Evolutionary conservation across 2,329 filamentous ascomycete species (phyloP).

Genomic region (Didymella glomerata): DNA sequence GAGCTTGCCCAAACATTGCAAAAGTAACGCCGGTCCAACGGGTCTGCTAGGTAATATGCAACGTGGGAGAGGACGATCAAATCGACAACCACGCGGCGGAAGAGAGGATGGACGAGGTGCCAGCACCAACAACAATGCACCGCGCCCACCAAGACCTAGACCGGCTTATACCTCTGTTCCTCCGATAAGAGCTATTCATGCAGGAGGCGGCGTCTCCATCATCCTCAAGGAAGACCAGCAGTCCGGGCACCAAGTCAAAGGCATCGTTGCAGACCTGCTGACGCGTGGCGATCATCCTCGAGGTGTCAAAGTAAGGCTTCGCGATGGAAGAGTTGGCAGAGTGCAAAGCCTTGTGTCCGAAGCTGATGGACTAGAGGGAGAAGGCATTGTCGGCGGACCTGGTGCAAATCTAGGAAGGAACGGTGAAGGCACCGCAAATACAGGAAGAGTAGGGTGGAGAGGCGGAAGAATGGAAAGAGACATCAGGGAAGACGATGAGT

Average conservation of each 20-base stretch:
- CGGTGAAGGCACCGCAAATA: slow-evolving; percentile 28
- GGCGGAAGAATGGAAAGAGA: slow-evolving; percentile 38
- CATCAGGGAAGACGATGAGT: slow-evolving; percentile 41
- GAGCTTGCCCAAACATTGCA: background rate
- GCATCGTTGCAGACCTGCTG: slow-evolving; percentile 71
- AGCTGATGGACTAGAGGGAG: slow-evolving; percentile 33
- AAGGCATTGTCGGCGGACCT: slow-evolving; percentile 37
- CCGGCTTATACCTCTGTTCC: slow-evolving; percentile 36
- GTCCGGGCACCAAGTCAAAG: slow-evolving; percentile 74
- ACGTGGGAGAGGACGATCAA: slow-evolving; percentile 34
- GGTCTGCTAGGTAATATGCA: slow-evolving; percentile 13
- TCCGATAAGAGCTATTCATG: slow-evolving; percentile 53
- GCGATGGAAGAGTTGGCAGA: slow-evolving; percentile 75
- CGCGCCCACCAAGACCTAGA: slow-evolving; percentile 15
- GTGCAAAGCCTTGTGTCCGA: slow-evolving; percentile 68
- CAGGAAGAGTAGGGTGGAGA: slow-evolving; percentile 20
- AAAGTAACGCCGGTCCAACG: background rate
- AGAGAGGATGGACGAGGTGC: slow-evolving; percentile 16
- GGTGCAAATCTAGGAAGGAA: slow-evolving; percentile 39
- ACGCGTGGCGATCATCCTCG: slow-evolving; percentile 78
- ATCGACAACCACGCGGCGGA: slow-evolving; percentile 38
- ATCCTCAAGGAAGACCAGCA: slow-evolving; percentile 79
- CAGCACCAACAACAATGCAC: slow-evolving; percentile 10
- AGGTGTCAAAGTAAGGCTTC: slow-evolving; percentile 79
- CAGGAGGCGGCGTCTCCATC: slow-evolving; percentile 73